Conservation (phyloP, 208 protist species). For the Novymonas esmeraldas region DNA sequence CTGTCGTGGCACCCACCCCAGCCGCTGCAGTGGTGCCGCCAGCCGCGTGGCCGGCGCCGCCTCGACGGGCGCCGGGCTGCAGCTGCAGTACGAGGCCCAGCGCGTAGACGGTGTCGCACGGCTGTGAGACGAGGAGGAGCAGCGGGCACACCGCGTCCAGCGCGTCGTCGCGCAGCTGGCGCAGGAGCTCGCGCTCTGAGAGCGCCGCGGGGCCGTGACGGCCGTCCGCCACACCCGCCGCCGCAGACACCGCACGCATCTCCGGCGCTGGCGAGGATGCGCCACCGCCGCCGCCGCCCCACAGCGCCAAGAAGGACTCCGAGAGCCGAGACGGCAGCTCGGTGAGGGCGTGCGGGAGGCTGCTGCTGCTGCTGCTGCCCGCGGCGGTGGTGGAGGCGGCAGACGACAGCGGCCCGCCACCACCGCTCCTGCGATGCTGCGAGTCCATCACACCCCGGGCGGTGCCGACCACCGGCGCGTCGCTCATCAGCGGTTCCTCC, state of each 20-base stretch:
- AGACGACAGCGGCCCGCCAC: no score
- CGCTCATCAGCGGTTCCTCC: not conserved
- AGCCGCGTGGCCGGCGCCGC: not conserved
- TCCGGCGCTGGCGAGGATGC: not conserved
- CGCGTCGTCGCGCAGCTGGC: conserved; percentile 28
- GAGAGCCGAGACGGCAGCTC: conserved; percentile 25
- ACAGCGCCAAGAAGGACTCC: conserved; percentile 28
- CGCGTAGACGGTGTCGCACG: conserved; percentile 36
- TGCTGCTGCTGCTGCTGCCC: conserved; percentile 2
- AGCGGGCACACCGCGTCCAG: conserved; percentile 36
- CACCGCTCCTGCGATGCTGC: no score
- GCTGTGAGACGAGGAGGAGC: conserved; percentile 25
- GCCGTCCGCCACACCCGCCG: no score
- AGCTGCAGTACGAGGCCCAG: conserved; percentile 35
- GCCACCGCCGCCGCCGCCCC: conserved; percentile 8
- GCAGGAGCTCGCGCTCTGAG: conserved; percentile 21
- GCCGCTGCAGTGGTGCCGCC: not conserved
- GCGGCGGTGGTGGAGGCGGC: not conserved
- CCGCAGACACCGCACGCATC: no score
- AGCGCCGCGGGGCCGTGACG: not conserved
- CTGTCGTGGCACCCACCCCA: no score
- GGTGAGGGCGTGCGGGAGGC: conserved; percentile 20
- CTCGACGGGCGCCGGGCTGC: conserved; percentile 1
- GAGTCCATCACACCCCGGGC: no score
- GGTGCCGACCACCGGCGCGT: not conserved